Evolutionary conservation across 2,329 filamentous ascomycete genomes (phyloP).

Genomic region (Verruconis gallopava): DNA sequence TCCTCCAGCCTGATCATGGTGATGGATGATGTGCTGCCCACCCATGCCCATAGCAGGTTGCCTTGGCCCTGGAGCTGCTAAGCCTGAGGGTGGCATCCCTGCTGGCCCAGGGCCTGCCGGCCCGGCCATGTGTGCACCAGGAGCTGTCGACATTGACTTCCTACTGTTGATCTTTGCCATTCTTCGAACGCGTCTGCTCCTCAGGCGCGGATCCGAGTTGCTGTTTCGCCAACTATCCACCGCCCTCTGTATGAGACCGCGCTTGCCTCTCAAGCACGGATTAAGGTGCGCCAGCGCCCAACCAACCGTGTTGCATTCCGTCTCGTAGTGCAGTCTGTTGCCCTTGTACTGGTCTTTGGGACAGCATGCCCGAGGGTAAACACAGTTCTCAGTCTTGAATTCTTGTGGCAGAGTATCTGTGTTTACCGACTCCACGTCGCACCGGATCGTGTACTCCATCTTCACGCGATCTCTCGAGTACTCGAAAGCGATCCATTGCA

Average conservation of each 20-base stretch:
- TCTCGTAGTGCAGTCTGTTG: constrained; percentile 92
- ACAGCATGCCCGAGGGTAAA: constrained; percentile 91
- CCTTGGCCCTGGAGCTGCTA: constrained; percentile 48
- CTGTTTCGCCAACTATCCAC: constrained; percentile 99
- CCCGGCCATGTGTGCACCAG: constrained; percentile 52
- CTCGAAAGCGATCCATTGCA: constrained; percentile 98
- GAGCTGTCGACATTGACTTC: constrained; percentile 53
- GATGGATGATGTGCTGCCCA: constrained; percentile 43
- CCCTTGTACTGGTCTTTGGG: constrained; percentile 92
- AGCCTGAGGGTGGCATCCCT: constrained; percentile 50
- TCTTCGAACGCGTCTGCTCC: constrained; percentile 80
- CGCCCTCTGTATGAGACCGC: constrained; percentile 88
- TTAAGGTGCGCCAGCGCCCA: constrained; percentile 95
- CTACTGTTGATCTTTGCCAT: constrained; percentile 94
- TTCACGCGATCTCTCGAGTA: constrained; percentile 95
- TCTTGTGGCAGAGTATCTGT: constrained; percentile 73
- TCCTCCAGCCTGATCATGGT: constrained; percentile 59
- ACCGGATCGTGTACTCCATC: constrained; percentile 98
- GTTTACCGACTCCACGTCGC: constrained; percentile 92
- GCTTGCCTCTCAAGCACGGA: constrained; percentile 77
- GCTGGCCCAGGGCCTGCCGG: constrained; percentile 47
- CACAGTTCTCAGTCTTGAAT: constrained; percentile 97
- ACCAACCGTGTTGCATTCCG: constrained; percentile 98
- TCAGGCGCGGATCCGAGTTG: constrained; percentile 85
- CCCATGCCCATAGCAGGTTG: constrained; percentile 58